Percentiles rank a stretch among this genome's conserved stretches.
Evolutionary conservation across 2,329 filamentous ascomycete species (phyloP).

Genomic region (Truncatella angustata): DNA sequence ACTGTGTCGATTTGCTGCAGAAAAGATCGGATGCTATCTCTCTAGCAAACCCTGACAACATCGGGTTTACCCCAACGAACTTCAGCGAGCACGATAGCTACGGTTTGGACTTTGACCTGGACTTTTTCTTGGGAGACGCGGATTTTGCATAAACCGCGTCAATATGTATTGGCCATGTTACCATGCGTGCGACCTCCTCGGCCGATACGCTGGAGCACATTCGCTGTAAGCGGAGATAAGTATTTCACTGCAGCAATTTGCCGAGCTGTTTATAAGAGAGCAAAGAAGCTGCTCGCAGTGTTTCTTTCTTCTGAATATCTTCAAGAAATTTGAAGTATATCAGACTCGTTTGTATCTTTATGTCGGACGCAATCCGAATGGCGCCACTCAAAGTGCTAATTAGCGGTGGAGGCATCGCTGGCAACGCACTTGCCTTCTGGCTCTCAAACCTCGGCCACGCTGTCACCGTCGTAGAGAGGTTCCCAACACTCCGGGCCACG

Average conservation of each 20-base stretch:
- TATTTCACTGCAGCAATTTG: too few species aligned
- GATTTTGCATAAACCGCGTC: constrained; percentile 16
- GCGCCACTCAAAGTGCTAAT: constrained; percentile 31
- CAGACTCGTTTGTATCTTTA: too few species aligned
- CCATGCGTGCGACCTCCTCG: too few species aligned
- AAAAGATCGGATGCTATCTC: constrained; percentile 12
- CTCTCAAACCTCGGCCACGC: constrained; percentile 37
- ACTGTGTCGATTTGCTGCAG: constrained; percentile 29
- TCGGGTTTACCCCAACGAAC: constrained; percentile 17
- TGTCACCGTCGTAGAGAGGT: constrained; percentile 41
- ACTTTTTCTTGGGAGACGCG: constrained; percentile 24
- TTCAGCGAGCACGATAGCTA: constrained; percentile 17
- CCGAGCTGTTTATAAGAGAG: too few species aligned
- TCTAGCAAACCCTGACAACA: constrained; percentile 12
- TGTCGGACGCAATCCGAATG: not conserved
- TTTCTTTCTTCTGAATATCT: too few species aligned
- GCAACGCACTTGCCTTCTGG: constrained; percentile 47
- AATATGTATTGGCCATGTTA: too few species aligned
- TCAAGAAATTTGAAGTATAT: too few species aligned
- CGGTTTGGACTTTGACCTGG: constrained; percentile 23
- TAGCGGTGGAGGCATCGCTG: constrained; percentile 33
- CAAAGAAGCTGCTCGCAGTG: too few species aligned
- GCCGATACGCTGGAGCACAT: too few species aligned
- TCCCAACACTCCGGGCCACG: constrained; percentile 37
- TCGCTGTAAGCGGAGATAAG: too few species aligned